Percentiles rank a stretch among this genome's conserved stretches.
These are phyloP conservation scores for Microsporum canis DNA, from an alignment of 2,329 filamentous ascomycete genomes.

Conservation along the genomic window DNA sequence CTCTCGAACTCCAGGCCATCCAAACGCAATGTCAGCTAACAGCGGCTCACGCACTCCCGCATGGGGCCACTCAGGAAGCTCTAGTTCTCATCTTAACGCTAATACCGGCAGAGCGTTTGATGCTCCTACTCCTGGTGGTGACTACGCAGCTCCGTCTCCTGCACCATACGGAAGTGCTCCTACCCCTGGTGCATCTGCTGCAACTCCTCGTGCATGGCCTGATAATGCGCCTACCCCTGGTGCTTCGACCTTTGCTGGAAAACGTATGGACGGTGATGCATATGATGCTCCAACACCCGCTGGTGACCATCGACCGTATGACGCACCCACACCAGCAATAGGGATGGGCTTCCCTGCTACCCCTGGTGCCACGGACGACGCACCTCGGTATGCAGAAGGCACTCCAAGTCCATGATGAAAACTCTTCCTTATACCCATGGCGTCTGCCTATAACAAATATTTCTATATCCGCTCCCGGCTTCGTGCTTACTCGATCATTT, in stretches of 20 bases:
- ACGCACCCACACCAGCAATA: slow-evolving; percentile 41
- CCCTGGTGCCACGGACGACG: slow-evolving; percentile 31
- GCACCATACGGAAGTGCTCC: slow-evolving; percentile 47
- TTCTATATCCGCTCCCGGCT: neutral
- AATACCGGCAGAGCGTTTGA: slow-evolving; percentile 45
- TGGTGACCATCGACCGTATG: slow-evolving; percentile 25
- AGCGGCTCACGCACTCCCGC: slow-evolving; percentile 36
- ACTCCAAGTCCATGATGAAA: slow-evolving; percentile 29
- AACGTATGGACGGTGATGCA: slow-evolving; percentile 15
- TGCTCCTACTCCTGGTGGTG: slow-evolving; percentile 60
- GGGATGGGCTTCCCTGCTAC: slow-evolving; percentile 27
- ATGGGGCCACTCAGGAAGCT: slow-evolving; percentile 24
- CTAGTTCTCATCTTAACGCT: slow-evolving; percentile 23
- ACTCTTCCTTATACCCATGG: neutral
- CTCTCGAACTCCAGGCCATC: slow-evolving; percentile 68
- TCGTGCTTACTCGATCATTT: neutral
- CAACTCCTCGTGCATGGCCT: slow-evolving; percentile 38
- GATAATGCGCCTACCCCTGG: slow-evolving; percentile 37
- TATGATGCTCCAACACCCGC: slow-evolving; percentile 34
- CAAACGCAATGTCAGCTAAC: slow-evolving; percentile 38
- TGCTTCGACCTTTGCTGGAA: slow-evolving; percentile 22
- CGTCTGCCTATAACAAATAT: neutral
- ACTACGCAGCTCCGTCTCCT: slow-evolving; percentile 56
- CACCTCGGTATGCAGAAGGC: slow-evolving; percentile 34
- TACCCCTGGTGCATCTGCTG: slow-evolving; percentile 56